Conservation (phyloP, 164 flowering plant genomes). For the Taxillus chinensis region DNA sequence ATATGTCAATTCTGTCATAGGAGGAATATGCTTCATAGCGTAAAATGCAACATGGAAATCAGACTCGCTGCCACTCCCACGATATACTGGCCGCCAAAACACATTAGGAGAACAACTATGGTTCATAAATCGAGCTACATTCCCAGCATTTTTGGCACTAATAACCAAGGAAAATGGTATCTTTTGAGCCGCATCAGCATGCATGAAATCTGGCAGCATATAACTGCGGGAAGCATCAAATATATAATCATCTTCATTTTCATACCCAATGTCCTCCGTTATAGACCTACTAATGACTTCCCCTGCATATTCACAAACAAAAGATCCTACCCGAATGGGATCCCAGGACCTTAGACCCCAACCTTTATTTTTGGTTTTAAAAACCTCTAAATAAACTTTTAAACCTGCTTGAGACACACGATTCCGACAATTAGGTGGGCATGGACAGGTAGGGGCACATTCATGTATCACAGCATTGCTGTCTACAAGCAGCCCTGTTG, state of each 20-base stretch:
- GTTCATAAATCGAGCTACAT: slow-evolving; percentile 23
- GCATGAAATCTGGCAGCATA: slow-evolving; percentile 3
- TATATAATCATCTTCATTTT: slow-evolving; percentile 18
- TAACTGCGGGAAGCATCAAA: slow-evolving; percentile 19
- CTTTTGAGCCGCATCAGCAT: slow-evolving; percentile 7
- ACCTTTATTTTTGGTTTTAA: slow-evolving; percentile 25
- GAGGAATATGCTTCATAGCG: slow-evolving; percentile 18
- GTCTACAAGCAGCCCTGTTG: slow-evolving; percentile 24
- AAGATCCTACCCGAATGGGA: slow-evolving; percentile 29
- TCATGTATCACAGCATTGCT: slow-evolving; percentile 23
- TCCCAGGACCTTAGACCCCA: slow-evolving; percentile 35
- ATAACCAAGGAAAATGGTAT: slow-evolving; percentile 11
- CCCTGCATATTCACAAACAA: slow-evolving; percentile 32
- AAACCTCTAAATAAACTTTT: slow-evolving; percentile 22
- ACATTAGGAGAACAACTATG: slow-evolving; percentile 19
- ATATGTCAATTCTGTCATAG: slow-evolving; percentile 30
- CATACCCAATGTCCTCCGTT: slow-evolving; percentile 4
- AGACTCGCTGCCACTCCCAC: slow-evolving; percentile 6
- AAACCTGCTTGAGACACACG: slow-evolving; percentile 20
- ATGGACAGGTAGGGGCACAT: slow-evolving; percentile 30
- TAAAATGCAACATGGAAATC: slow-evolving; percentile 14
- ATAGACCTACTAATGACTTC: slow-evolving; percentile 13
- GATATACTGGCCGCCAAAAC: slow-evolving; percentile 16
- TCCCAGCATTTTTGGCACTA: slow-evolving; percentile 15
- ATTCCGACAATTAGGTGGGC: slow-evolving; percentile 22